Base-by-base conservation (phyloP, 202 grass and related monocot species). In the Zizania palustris region DNA sequence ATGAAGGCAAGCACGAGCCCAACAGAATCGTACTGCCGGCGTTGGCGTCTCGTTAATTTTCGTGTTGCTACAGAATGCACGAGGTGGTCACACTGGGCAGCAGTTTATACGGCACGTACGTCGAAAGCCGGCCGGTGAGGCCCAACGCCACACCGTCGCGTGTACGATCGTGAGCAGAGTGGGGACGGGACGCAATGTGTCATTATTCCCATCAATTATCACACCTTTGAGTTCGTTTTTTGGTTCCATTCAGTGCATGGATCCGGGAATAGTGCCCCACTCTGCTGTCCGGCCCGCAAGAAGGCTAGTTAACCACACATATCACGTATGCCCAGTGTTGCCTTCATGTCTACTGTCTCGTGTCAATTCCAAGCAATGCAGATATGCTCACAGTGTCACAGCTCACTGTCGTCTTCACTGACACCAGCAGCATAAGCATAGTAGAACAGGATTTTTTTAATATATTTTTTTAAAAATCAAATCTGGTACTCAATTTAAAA, bases 161-260 rank as follows among this genome's bases (percentile, higher is more conserved):
- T 44, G 85, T 75, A 84, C 63, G 80, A 60, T 50, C 44, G 44
- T 44, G 33, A 57, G 64, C 18, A 15, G 2, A n/a, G 48, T 8
- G 70, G 85, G 11, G 4, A 67, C 21, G 18, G 2, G n/a, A 46
- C 2, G 49, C 28, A 63, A 84, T 42, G 63, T 37, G 70, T 41
- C 76, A 84, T 88, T 70, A 75, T 80, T 84, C 48, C 56, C 85
- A 33, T 9, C 15, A 65, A 84, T 84, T 83, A 65, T 60, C 58
- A 3, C 58, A 3, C 22, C 21, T 22, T 12, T 44, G 54, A 69
- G 69, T 79, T 80, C 57, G 70, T 69, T 69, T 75, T 84, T 75
- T 65, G 57, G 76, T 65, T 84, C 80, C 80, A 88, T 74, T 70
- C 56, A 28, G 80, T 55, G 85, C 69, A 84, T 55, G 80, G 76